Percentiles rank a stretch among this genome's conserved stretches.
Conservation (phyloP, 2,329 filamentous ascomycete species). For the Cladosporium sp. region DNA sequence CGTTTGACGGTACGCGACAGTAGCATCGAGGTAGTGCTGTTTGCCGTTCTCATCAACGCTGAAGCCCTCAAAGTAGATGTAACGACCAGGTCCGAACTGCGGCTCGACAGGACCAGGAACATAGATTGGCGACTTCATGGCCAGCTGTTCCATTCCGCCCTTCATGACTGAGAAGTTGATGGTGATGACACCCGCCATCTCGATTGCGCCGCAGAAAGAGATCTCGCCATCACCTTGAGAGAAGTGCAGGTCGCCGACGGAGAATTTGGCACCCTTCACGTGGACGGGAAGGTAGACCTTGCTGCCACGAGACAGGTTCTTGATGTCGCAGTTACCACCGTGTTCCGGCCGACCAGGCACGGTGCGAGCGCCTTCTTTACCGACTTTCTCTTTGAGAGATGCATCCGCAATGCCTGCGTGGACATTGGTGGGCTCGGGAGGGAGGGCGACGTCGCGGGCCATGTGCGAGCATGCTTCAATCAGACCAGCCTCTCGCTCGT, state of each 20-base stretch:
- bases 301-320: constrained; percentile 72
- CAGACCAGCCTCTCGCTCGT: constrained; percentile 73
- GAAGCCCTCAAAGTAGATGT: constrained; percentile 86
- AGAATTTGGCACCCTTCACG: constrained; percentile 81
- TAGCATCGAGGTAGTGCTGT: constrained; percentile 84
- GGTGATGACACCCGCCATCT: constrained; percentile 90
- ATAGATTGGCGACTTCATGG: constrained; percentile 79
- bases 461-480: constrained; percentile 64
- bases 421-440: constrained; percentile 65
- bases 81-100: constrained; percentile 75
- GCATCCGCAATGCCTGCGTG: constrained; percentile 64
- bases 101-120: constrained; percentile 83
- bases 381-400: constrained; percentile 62
- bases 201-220: constrained; percentile 71
- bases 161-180: constrained; percentile 88
- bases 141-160: constrained; percentile 67
- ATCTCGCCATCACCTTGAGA: constrained; percentile 88
- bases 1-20: constrained; percentile 81
- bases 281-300: constrained; percentile 88
- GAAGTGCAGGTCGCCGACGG: constrained; percentile 84
- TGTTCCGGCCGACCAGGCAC: constrained; percentile 81
- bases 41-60: constrained; percentile 83
- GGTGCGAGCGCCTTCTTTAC: constrained; percentile 70
- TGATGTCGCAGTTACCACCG: constrained; percentile 89
- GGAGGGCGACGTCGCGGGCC: constrained; percentile 69